A percentile compares a stretch with the other conserved stretches of the same genome.
Evolutionary conservation across 805 yeast genomes (phyloP).

Genomic region (Lachancea fermentati): DNA sequence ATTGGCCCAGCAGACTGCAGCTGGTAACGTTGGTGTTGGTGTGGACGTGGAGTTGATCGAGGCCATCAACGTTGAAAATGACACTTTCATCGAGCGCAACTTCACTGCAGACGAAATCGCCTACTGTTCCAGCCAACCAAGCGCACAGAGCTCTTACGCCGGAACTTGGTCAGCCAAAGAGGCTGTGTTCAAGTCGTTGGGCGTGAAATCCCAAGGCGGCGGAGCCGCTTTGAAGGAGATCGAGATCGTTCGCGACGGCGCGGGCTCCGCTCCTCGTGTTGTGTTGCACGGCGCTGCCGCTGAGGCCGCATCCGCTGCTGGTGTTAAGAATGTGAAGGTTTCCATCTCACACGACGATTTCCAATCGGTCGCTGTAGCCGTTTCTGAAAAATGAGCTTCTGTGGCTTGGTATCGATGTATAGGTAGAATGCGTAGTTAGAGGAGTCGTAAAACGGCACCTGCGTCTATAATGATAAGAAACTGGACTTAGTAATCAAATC

Average conservation of each 20-base stretch:
- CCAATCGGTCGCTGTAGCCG: constrained; percentile 97
- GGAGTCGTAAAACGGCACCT: too few species aligned
- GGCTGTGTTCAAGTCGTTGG: constrained; percentile 95
- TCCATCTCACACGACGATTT: constrained; percentile 94
- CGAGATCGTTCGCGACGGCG: constrained; percentile 66
- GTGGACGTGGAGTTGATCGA: constrained; percentile 92
- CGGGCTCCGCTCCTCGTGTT: constrained; percentile 80
- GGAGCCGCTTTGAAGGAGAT: constrained; percentile 92
- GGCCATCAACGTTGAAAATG: constrained; percentile 79
- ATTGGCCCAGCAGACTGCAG: constrained; percentile 45
- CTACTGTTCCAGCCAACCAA: constrained; percentile 71
- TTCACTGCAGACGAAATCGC: constrained; percentile 75
- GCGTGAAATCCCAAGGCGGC: constrained; percentile 85
- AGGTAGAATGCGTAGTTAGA: too few species aligned
- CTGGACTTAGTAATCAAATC: too few species aligned
- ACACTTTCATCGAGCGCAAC: constrained; percentile 86
- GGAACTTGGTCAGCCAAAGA: constrained; percentile 99
- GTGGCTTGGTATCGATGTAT: too few species aligned
- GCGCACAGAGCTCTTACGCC: constrained; percentile 84
- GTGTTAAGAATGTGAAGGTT: constrained; percentile 68
- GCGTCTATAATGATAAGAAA: too few species aligned
- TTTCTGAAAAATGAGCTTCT: constrained; percentile 32
- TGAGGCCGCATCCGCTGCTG: constrained; percentile 63
- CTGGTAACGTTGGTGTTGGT: constrained; percentile 67
- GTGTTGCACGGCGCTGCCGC: constrained; percentile 70